Conservation (phyloP, 768 basidiomycete genomes). For the Tricholoma terreum region DNA sequence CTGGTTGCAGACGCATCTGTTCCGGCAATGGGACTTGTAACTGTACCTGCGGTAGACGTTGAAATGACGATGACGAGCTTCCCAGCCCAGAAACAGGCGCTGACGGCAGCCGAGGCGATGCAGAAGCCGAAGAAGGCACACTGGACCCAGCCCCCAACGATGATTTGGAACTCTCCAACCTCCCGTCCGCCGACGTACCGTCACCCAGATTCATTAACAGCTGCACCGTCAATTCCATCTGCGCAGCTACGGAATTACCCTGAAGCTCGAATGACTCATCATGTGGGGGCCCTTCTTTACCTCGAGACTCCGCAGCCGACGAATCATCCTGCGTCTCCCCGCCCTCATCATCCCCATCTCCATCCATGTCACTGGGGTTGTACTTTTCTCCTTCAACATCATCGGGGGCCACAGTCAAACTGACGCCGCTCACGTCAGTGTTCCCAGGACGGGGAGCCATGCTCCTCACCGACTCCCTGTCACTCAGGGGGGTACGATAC, state of each 20-base stretch:
- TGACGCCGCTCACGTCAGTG: too few species aligned
- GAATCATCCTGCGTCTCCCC: constrained; percentile 15
- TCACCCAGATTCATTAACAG: constrained; percentile 47
- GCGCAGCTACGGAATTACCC: constrained; percentile 66
- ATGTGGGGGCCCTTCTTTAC: constrained; percentile 48
- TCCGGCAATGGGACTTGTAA: neutral
- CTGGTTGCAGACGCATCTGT: neutral
- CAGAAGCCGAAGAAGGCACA: neutral
- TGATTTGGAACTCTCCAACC: constrained; percentile 15
- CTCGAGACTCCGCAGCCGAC: constrained; percentile 40
- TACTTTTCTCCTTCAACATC: too few species aligned
- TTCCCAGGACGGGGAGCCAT: neutral
- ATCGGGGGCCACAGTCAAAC: too few species aligned
- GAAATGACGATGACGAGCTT: neutral
- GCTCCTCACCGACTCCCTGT: constrained; percentile 5
- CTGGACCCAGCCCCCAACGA: neutral
- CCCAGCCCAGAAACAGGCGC: neutral
- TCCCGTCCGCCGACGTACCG: constrained; percentile 6
- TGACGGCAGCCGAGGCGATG: neutral
- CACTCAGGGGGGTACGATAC: neutral
- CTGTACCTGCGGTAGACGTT: neutral
- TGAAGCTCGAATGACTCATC: constrained; percentile 58
- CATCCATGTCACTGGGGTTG: constrained; percentile 4
- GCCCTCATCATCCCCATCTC: constrained; percentile 23
- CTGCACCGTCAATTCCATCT: constrained; percentile 73